Evolutionary conservation across 164 flowering plant genomes (phyloP).

Genomic region (Warburgia ugandensis): DNA sequence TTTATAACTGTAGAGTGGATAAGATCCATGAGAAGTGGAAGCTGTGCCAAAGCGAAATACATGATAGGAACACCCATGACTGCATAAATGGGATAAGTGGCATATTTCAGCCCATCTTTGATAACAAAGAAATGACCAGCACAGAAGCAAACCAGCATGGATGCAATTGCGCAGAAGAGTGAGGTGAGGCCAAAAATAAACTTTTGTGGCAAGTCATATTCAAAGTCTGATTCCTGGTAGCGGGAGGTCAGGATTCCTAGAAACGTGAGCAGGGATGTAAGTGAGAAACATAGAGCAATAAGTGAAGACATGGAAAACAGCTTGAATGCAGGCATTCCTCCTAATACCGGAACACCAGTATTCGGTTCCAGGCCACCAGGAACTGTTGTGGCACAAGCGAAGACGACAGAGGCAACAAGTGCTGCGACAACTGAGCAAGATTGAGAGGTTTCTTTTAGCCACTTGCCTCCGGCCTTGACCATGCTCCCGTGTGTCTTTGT

Average conservation of each 20-base stretch:
- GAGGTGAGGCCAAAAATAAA: not conserved
- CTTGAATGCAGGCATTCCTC: not conserved
- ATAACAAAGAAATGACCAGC: not conserved
- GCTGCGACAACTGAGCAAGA: slow-evolving; percentile 1
- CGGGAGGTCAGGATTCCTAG: not conserved
- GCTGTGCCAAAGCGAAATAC: not conserved
- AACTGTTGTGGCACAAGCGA: not conserved
- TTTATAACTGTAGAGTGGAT: not conserved
- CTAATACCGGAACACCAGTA: not conserved
- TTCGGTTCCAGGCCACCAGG: not conserved
- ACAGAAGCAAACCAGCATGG: not conserved
- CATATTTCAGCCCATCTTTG: not conserved
- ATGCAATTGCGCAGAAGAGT: not conserved
- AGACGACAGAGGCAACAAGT: not conserved
- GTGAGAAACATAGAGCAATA: not conserved
- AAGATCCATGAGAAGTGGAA: not conserved
- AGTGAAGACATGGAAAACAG: not conserved
- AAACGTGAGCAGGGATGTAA: not conserved
- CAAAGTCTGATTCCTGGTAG: slow-evolving; percentile 6
- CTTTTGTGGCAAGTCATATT: not conserved
- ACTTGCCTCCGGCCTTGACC: not conserved
- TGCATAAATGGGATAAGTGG: not conserved
- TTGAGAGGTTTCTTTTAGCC: not conserved
- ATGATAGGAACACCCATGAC: not conserved
- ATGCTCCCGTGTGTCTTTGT: not conserved